Conservation (phyloP, 371 early-diverging fungal species). For the Rhizopus stolonifer region DNA sequence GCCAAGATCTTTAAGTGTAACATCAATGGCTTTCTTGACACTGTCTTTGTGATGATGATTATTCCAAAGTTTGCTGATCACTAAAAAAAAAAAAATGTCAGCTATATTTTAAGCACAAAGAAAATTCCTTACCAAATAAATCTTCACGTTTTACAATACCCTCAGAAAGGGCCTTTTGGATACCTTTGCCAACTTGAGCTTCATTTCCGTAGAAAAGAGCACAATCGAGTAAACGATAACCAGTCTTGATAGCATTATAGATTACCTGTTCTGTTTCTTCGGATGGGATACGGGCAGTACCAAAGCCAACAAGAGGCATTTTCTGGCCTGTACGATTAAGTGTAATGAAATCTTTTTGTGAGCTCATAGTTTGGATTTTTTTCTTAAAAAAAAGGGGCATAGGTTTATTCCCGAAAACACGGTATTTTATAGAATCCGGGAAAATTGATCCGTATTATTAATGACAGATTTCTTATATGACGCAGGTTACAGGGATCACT, state of each 20-base stretch:
- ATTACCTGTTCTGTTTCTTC: constrained; percentile 36
- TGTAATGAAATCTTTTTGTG: constrained; percentile 16
- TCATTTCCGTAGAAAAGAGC: constrained; percentile 66
- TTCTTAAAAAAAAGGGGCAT: constrained; percentile 20
- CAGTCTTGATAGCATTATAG: constrained; percentile 54
- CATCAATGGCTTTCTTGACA: constrained; percentile 49
- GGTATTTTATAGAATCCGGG: too few species aligned
- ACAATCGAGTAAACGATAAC: constrained; percentile 49
- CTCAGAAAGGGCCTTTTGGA: constrained; percentile 50
- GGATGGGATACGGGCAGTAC: constrained; percentile 36
- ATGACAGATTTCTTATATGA: too few species aligned
- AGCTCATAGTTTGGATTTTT: constrained; percentile 27
- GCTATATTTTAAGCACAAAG: not conserved
- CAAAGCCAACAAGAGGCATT: constrained; percentile 50
- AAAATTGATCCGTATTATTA: too few species aligned
- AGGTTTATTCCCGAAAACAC: too few species aligned
- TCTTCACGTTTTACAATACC: constrained; percentile 66
- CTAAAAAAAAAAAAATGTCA: constrained; percentile 29
- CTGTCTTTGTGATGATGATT: constrained; percentile 47
- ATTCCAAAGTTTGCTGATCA: constrained; percentile 77
- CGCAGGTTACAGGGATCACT: too few species aligned
- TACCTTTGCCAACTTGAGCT: constrained; percentile 62
- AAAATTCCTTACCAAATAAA: constrained; percentile 36
- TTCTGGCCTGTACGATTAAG: constrained; percentile 44
- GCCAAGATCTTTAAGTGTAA: constrained; percentile 53